Percentiles rank a stretch among this genome's conserved stretches.
These are phyloP conservation scores for Neolentinus lepideus DNA, from an alignment of 1,284 basidiomycete species.

Conservation along the genomic window DNA sequence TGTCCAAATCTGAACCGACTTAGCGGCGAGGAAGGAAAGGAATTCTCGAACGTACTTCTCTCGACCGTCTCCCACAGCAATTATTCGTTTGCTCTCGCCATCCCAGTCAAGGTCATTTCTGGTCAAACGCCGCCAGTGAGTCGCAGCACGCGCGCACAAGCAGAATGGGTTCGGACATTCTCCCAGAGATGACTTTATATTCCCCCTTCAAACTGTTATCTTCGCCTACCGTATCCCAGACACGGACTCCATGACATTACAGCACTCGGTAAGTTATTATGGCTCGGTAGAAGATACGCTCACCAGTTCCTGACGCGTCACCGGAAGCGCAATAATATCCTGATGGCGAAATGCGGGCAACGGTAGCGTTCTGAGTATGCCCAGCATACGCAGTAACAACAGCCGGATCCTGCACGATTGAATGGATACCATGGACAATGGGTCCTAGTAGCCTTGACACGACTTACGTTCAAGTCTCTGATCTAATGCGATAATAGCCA, in stretches of 20 bases:
- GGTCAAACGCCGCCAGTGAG: not conserved
- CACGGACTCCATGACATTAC: constrained; percentile 52
- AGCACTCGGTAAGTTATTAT: constrained; percentile 1
- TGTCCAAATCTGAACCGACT: constrained; percentile 62
- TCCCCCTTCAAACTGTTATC: constrained; percentile 85
- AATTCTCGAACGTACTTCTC: constrained; percentile 57
- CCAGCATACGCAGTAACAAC: constrained; percentile 63
- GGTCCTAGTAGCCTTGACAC: constrained; percentile 6
- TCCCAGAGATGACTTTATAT: constrained; percentile 77
- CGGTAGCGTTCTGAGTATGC: constrained; percentile 81
- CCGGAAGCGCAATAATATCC: constrained; percentile 95
- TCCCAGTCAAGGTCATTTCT: constrained; percentile 97
- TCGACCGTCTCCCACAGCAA: constrained; percentile 93
- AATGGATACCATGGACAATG: not conserved
- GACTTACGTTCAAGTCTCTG: constrained; percentile 47
- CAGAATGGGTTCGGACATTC: constrained; percentile 46
- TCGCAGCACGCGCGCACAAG: not conserved
- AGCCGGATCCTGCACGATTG: constrained; percentile 41
- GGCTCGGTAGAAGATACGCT: constrained; percentile 12
- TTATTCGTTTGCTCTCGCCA: constrained; percentile 91
- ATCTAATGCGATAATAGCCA: constrained; percentile 31
- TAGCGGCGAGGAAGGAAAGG: not conserved
- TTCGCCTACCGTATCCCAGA: constrained; percentile 92
- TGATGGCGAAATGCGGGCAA: constrained; percentile 88
- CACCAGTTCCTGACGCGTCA: constrained; percentile 74